Evolutionary conservation across 1,284 basidiomycete species (phyloP), one percentile per base, ranked within the genome.

Genomic region (Melampsora abietis-canadensis): DNA sequence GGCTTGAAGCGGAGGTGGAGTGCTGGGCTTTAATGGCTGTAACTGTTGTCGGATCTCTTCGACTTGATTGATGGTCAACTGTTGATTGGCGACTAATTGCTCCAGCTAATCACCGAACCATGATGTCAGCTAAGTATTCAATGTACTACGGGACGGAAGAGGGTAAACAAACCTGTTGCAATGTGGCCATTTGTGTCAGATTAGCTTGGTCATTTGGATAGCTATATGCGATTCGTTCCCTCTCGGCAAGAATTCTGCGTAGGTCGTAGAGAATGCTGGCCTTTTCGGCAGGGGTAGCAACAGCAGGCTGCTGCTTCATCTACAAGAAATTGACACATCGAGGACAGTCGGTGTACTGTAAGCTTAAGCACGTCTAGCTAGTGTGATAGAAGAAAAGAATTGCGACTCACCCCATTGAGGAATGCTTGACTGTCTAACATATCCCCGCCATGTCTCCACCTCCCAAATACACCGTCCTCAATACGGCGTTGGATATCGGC

Each of bases 231-330:
- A 66, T 44, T 17, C 61, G 72, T 46, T 67, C 64, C 34, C 72
- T 54, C 51, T 66, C 64, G 34, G 64, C 40, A n/a, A 75, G 51
- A 17, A 75, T 75, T 19, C 72, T 44, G 40, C 72, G 72, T 6
- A 75, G 54, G 54, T 75, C 72, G 51, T 60, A 75, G 2, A 75
- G 54, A 48, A 75, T 75, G 72, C 65, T 75, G 37, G 72, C 72
- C 24, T 75, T 75, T 47, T 75, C 72, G 12, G 64, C 72, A 15
- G 72, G 72, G 7, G 72, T 66, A 30, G 72, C 72, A 61, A 75
- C 27, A 4, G 72, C 72, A 5, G 72, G 72, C 59, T 75, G 72
- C 27, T 75, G 72, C 31, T 75, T 75, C 14, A 75, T 66, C 72
- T 75, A 27, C 37, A 17, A 59, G 57, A 2, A 34, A 48, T 24